Conservation (phyloP, 768 basidiomycete genomes). For the Gymnopilus junonius region DNA sequence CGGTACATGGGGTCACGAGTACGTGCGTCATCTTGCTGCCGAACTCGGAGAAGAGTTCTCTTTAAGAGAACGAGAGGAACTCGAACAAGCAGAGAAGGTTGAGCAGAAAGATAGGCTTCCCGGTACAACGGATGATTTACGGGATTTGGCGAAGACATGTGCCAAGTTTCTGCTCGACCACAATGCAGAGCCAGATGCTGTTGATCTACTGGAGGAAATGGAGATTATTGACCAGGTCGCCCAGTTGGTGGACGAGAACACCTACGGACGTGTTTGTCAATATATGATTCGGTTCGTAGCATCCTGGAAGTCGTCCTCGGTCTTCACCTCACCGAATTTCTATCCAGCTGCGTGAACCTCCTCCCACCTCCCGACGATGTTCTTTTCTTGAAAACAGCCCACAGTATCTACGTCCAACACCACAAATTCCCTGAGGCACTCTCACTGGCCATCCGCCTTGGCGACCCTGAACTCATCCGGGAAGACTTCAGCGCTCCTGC, state of each 20-base stretch:
- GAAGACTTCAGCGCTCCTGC: slow-evolving; percentile 89
- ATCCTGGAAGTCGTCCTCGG: background rate
- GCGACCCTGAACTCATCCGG: slow-evolving; percentile 77
- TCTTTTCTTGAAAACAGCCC: slow-evolving; percentile 86
- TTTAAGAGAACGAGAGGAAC: slow-evolving; percentile 59
- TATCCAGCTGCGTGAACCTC: slow-evolving; percentile 78
- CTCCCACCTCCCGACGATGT: slow-evolving; percentile 93
- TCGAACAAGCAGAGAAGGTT: slow-evolving; percentile 29
- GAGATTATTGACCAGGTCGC: slow-evolving; percentile 85
- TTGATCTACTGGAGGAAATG: slow-evolving; percentile 92
- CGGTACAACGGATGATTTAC: slow-evolving; percentile 76
- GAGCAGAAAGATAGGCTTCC: slow-evolving; percentile 40
- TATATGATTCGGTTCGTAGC: slow-evolving; percentile 88
- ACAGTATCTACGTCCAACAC: slow-evolving; percentile 86
- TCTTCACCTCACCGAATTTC: slow-evolving; percentile 5
- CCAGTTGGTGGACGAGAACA: slow-evolving; percentile 84
- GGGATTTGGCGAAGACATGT: slow-evolving; percentile 78
- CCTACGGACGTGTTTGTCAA: slow-evolving; percentile 86
- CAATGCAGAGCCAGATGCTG: slow-evolving; percentile 98
- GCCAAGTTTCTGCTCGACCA: slow-evolving; percentile 89
- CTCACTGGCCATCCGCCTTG: slow-evolving; percentile 81
- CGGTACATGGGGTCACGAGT: slow-evolving; percentile 99
- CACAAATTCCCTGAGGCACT: slow-evolving; percentile 92
- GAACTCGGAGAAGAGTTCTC: slow-evolving; percentile 95
- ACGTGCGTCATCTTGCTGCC: slow-evolving; percentile 94